Evolutionary conservation across 805 yeast species (phyloP).

Genomic region (Candida stauntonica): DNA sequence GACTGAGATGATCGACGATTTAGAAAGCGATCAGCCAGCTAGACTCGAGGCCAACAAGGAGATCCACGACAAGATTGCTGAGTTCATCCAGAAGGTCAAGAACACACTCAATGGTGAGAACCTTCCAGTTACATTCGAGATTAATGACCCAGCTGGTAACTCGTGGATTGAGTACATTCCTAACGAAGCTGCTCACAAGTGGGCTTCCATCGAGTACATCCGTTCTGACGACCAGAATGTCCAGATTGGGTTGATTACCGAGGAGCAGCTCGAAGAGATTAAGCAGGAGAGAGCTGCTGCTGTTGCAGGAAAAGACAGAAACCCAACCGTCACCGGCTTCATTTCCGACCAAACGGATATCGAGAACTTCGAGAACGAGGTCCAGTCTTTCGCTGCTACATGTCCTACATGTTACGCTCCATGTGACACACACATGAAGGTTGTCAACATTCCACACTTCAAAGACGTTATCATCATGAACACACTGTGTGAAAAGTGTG

Average conservation of each 20-base stretch:
- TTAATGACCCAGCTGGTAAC: constrained; percentile 96
- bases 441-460: constrained; percentile 95
- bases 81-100: constrained; percentile 57
- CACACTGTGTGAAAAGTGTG: constrained; percentile 88
- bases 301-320: constrained; percentile 24
- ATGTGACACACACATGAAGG: constrained; percentile 94
- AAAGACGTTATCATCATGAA: constrained; percentile 97
- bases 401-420: constrained; percentile 85
- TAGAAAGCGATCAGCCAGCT: constrained; percentile 73
- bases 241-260: constrained; percentile 70
- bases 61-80: constrained; percentile 68
- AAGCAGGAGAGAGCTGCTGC: constrained; percentile 22
- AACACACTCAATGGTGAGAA: constrained; percentile 61
- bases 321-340: constrained; percentile 51
- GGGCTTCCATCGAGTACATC: constrained; percentile 78
- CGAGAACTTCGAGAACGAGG: constrained; percentile 83
- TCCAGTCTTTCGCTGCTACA: constrained; percentile 86
- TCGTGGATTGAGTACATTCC: constrained; percentile 93
- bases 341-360: constrained; percentile 71
- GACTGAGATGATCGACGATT: constrained; percentile 76
- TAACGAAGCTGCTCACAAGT: constrained; percentile 82
- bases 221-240: constrained; percentile 89
- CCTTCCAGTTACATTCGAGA: constrained; percentile 69
- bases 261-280: constrained; percentile 45
- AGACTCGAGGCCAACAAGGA: constrained; percentile 75